Conservation (phyloP, 2,329 filamentous ascomycete species). For the Aspergillus persii region DNA sequence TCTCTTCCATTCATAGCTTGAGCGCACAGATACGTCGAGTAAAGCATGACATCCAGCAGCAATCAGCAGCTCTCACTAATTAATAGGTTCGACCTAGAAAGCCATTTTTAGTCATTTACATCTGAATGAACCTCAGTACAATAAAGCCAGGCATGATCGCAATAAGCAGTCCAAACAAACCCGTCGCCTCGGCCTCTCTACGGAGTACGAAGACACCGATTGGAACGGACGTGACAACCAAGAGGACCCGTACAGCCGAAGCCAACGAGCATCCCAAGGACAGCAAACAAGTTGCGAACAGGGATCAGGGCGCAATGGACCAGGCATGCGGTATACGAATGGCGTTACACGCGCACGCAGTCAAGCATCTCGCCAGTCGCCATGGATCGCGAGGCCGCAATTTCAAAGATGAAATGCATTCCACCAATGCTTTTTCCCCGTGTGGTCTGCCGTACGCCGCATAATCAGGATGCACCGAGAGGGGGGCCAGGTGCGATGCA, state of each 20-base stretch:
- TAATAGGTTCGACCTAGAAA: background rate
- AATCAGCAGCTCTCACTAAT: background rate
- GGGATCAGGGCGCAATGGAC: background rate
- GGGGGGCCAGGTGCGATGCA: background rate
- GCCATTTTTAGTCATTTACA: background rate
- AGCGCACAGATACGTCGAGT: background rate
- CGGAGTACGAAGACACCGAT: background rate
- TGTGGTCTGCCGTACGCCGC: background rate
- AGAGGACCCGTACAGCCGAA: background rate
- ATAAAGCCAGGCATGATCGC: background rate
- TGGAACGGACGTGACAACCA: background rate
- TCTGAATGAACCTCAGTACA: background rate
- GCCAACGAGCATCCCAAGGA: background rate
- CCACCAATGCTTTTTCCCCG: background rate
- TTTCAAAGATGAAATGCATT: background rate
- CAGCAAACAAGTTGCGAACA: background rate
- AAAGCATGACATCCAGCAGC: background rate
- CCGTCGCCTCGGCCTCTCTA: background rate
- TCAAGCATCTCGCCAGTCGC: background rate
- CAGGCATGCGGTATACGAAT: background rate
- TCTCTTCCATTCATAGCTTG: background rate
- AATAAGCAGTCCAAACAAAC: background rate
- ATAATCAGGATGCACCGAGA: background rate
- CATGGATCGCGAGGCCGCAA: background rate
- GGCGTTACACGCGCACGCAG: background rate